Evolutionary conservation across 352 stramenopile species (phyloP), one percentile per base, ranked within the genome.

Genomic region (Globisporangium sylvaticum): DNA sequence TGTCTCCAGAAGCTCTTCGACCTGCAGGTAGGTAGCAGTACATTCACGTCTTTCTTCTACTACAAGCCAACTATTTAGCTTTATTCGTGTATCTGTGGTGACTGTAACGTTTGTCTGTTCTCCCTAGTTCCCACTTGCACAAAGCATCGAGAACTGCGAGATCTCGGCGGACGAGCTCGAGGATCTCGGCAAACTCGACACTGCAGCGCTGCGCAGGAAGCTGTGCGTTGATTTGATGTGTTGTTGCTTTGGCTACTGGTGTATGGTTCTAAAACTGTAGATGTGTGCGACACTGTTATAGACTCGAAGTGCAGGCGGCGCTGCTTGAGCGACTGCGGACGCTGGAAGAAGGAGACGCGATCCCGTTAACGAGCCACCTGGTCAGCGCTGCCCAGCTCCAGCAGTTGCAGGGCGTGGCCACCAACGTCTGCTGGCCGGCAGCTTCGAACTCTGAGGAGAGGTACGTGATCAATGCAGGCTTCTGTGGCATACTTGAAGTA

Each of bases 101-200:
- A 0, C 24, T 22, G 25, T 15, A 9, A 27, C 18, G 25, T 60
- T 7, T 42, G 32, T 29, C 4, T 29, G 31, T 31, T 42, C 15
- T 37, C n/a, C 58, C 42, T 50, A 80, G 74, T 80, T 66, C 53
- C 68, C 69, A 7, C 42, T 80, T 14, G 68, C 66, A 0, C 64
- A 73, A 52, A 67, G 67, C 27, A 71, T 77, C 5, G 75, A 79
- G 20, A 69, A 50, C 27, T 73, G 74, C 25, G 42, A 53, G 27
- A 20, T 37, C 14, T 67, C 32, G 31, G 48, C 62, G 0, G 52
- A 56, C 3, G 65, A 68, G 4, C 55, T 53, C 14, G 44, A 66
- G 18, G 46, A 66, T 9, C 48, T 29, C 8, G 62, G 62, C 7
- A 57, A 20, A 20, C n/a, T 59, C 6, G 42, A 48, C 14, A 2